These are phyloP conservation scores for Orbilia blumenaviensis DNA, from an alignment of 2,329 filamentous ascomycete species.

Conservation along the genomic window DNA sequence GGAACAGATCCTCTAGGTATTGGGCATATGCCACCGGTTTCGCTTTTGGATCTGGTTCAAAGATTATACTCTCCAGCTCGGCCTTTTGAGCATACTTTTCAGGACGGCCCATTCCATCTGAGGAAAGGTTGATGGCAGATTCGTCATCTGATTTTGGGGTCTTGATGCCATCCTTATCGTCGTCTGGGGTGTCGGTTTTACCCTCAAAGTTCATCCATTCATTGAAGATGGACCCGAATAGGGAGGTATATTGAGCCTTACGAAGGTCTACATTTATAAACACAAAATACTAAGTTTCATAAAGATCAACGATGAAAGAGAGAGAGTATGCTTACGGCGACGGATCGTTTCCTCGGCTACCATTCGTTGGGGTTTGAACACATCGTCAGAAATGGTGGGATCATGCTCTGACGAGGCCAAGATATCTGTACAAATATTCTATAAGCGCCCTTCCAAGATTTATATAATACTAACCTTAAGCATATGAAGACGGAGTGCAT, in stretches of 20 bases:
- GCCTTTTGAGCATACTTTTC: conserved; percentile 45
- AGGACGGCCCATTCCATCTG: conserved; percentile 13
- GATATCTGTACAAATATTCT: conserved; percentile 2
- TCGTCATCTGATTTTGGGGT: conserved; percentile 49
- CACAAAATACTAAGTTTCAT: neutral
- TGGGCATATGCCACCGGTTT: conserved; percentile 35
- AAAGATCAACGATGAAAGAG: too few species aligned
- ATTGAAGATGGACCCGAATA: conserved; percentile 49
- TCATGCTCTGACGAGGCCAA: conserved; percentile 26
- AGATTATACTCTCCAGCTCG: conserved; percentile 45
- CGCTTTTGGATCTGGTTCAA: conserved; percentile 29
- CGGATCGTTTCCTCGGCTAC: conserved; percentile 18
- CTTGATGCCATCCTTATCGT: conserved; percentile 38
- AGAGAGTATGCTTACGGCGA: neutral
- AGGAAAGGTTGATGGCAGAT: conserved; percentile 11
- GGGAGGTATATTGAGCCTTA: conserved; percentile 44
- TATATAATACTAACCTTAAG: too few species aligned
- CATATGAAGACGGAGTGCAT: neutral
- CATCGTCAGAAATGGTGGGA: conserved; percentile 35
- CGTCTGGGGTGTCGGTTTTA: conserved; percentile 22
- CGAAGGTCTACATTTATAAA: conserved; percentile 8
- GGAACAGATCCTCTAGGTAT: conserved; percentile 36
- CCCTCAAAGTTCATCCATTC: conserved; percentile 53
- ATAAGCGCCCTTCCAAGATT: neutral
- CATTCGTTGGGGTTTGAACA: conserved; percentile 31